Base-by-base conservation (phyloP, 1,284 basidiomycete genomes). In the Ceratorhiza oryzae-sativae region DNA sequence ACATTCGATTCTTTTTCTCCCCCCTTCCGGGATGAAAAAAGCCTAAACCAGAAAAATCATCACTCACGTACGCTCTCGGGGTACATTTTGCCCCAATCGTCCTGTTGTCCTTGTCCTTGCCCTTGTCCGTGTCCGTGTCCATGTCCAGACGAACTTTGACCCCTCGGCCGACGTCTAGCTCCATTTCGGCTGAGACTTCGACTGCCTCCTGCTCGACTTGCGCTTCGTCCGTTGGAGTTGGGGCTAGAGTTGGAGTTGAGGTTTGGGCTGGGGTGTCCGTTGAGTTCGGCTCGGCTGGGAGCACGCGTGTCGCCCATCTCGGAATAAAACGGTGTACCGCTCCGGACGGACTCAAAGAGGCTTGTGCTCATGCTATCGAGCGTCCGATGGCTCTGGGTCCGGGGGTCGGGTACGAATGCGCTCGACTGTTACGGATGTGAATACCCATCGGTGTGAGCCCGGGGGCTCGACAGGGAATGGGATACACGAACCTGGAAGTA, bases 401-500 rank as follows among this genome's bases (percentile, higher is more conserved):
- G 67, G 0, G 65, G 65, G 25, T 74, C 73, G 12, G 72, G 72
- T 30, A 74, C 74, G 41, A 75, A 75, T 20, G 74, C 45, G 23
- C 60, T 67, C 0, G 74, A 74, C 63, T 67, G 32, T 34, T 51
- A 3, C 25, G 34, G 12, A 32, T 15, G n/a, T n/a, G n/a, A n/a
- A n/a, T n/a, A n/a, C n/a, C n/a, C n/a, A n/a, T n/a, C n/a, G n/a
- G n/a, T n/a, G n/a, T n/a, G n/a, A n/a, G n/a, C n/a, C n/a, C n/a
- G 12, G 25, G 13, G 10, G 18, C 5, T 9, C 13, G 36, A 55
- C 10, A 0, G 36, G 3, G 39, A 36, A 25, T 42, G 32, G n/a
- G 15, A 18, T 27, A 34, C 0, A 89, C 91, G 74, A 88, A 42
- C 48, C 76, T 93, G 92, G 77, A 92, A 90, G 79, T 93, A 93